Evolutionary conservation across 2,329 filamentous ascomycete species (phyloP), one percentile per base, ranked within the genome.

Genomic region (Zasmidium cellare): DNA sequence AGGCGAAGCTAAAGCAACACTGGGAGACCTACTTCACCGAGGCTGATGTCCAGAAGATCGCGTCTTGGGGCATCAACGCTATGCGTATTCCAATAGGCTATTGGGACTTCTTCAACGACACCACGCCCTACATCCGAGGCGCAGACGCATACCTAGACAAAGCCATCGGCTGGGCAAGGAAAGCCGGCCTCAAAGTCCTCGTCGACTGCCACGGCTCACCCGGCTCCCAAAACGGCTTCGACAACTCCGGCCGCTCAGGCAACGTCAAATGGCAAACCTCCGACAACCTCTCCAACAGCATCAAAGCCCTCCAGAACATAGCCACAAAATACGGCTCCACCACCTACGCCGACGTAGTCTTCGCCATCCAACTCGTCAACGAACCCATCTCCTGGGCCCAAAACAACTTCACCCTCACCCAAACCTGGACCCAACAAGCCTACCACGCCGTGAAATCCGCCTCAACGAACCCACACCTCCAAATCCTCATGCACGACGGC

Each of bases 121-220:
- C 69, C 6, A 76, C 74, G 28, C 74, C 77, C 1, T 82, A 82
- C 66, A 72, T 74, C 9, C 67, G 70, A 55, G 79, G 79, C 3
- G 76, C 77, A 9, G 76, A 81, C 20, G 64, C 64, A 1, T 82
- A 81, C 57, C 71, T 82, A 2, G 77, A 80, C 51, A 68, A 74
- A n/a, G 79, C 78, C 16, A 76, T 82, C 35, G 74, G 74, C 14
- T 82, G 79, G 79, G 79, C 80, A 2, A 66, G 76, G 9, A 66
- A 68, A 24, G 69, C 75, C 16, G 75, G 75, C 2, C 67, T 81
- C 46, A 77, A 80, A 65, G 75, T 82, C 11, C 76, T 80, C 64
- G 75, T 83, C 22, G 81, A 83, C 61, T 72, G 80, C n/a, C 80
- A 82, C 63, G 79, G 76, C 31, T 76, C 77, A 3, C 79, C 80